Conservation (phyloP, 352 stramenopile species). For the Phytopythium boreale region DNA sequence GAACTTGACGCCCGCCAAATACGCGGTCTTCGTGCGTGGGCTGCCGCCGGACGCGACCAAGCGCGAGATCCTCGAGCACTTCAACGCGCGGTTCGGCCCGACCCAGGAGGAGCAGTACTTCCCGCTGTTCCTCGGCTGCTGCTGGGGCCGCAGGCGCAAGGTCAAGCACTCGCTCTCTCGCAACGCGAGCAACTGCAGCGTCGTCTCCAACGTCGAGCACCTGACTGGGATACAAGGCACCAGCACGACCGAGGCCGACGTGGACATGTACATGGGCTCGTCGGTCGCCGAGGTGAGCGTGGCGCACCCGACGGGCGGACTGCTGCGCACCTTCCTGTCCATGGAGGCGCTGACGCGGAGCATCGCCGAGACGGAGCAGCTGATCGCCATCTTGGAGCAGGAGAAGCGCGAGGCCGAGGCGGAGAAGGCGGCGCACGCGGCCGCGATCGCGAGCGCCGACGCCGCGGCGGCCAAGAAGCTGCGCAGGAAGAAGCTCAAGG, state of each 20-base stretch:
- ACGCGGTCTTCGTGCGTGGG: constrained; percentile 71
- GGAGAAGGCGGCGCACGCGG: constrained; percentile 13
- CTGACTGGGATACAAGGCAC: constrained; percentile 28
- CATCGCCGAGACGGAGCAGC: constrained; percentile 52
- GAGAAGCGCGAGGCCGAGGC: constrained; percentile 35
- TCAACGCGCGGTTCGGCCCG: constrained; percentile 71
- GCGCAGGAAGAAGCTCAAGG: constrained; percentile 24
- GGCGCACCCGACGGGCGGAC: constrained; percentile 62
- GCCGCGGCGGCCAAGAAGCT: constrained; percentile 19
- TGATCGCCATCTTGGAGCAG: constrained; percentile 45
- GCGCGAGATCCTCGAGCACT: constrained; percentile 68
- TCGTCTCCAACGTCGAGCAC: constrained; percentile 69
- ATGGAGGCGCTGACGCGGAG: constrained; percentile 64
- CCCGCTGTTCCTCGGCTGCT: constrained; percentile 61
- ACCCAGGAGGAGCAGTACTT: constrained; percentile 60
- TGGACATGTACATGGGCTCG: constrained; percentile 62
- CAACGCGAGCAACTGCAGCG: constrained; percentile 34
- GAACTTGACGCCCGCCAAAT: constrained; percentile 80
- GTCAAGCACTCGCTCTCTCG: constrained; percentile 45
- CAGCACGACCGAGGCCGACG: constrained; percentile 14
- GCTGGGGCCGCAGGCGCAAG: constrained; percentile 50
- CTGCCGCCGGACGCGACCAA: constrained; percentile 64
- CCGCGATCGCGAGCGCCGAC: constrained; percentile 2
- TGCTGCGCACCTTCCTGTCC: constrained; percentile 68
- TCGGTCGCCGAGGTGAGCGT: constrained; percentile 88